Evolutionary conservation across 2,329 filamentous ascomycete species (phyloP), one percentile per base, ranked within the genome.

Genomic region (Monilinia fructigena): DNA sequence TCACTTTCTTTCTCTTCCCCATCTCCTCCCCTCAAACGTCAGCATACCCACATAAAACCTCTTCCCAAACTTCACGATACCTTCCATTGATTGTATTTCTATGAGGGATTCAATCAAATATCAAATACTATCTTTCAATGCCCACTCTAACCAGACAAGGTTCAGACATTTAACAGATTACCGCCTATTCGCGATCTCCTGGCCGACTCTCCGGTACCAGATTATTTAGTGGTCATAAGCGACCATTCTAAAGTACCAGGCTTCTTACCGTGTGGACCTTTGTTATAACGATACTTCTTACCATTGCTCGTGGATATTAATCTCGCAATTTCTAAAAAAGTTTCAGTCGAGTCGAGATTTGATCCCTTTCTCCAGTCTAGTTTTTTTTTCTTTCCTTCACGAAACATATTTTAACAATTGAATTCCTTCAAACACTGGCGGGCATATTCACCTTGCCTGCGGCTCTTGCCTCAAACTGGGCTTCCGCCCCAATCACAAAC

Each of bases 401-500:
- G 48, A 47, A 61, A 20, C n/a, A 38, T 20, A 23, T 35, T 26
- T 23, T n/a, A 53, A 47, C 47, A 54, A 47, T 16, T 47, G 40
- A 54, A 54, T 31, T 53, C 20, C 16, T 47, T 66, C 45, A 16
- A 62, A 63, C n/a, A 55, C 58, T 66, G 65, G 65, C 65, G 65
- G 31, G 10, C 65, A 48, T 42, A 54, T 66, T 50, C 23, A 28
- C 52, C 31, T 38, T 63, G 65, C 65, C 65, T 63, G 58, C 48
- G 65, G 65, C 65, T 63, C 63, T 63, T 66, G 55, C 65, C 65
- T 66, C 58, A 54, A 42, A 66, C 50, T 55, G 65, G 65, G 65
- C 65, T 55, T 66, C 45, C 50, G 65, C 52, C 58, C 65, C 56
- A 54, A 55, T 63, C 55, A 55, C 52, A 53, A 48, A 61, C 58